Base-by-base conservation (phyloP, 2,329 filamentous ascomycete genomes). In the Sphaerulina populicola region DNA sequence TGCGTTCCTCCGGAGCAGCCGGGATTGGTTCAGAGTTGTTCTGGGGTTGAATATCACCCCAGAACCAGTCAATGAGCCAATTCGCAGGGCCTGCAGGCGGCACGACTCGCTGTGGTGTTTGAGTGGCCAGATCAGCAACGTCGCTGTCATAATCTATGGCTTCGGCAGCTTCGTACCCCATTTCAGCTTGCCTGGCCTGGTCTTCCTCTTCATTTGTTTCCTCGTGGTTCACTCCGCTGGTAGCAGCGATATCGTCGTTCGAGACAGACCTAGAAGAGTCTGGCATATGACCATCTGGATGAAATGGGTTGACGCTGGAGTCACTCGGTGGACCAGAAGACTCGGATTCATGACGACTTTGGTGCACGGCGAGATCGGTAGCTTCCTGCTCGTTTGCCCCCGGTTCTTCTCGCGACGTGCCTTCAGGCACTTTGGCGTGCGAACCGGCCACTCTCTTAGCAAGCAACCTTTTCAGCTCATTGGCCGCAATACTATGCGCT, bases 1-100 rank as follows among this genome's bases (percentile, higher is more conserved):
- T 73, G 18, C 79, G 77, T 47, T 82, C 82, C 56, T 82, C 81
- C 47, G 82, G 74, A 10, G 69, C 72, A 12, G 64, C 69, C 45
- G 67, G 68, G 51, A 78, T 70, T 6, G 58, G 53, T 21, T 61
- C 61, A 18, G 50, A 50, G 5, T 53, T 52, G 31, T 54, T 56
- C 4, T 51, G 52, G 33, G 54, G 53, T 27, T 62, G 58, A 15
- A 75, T 68, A 47, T 74, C 74, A 8, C 69, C 73, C 68, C 73
- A 76, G 52, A 76, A 69, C 72, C 72, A 76, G 44, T 76, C 68
- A 15, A 69, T 57, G 1, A 71, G 48, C 14, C 63, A 61, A 31
- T 72, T 66, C 10, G 37, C 31, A 31, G 36, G 36, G 18, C 23
- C 41, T 14, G 14, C 23, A 10, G 33, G 48, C 12, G 41, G 21